Evolutionary conservation across 306 rosid species (phyloP).

Genomic region (Ormosia semicastrata): DNA sequence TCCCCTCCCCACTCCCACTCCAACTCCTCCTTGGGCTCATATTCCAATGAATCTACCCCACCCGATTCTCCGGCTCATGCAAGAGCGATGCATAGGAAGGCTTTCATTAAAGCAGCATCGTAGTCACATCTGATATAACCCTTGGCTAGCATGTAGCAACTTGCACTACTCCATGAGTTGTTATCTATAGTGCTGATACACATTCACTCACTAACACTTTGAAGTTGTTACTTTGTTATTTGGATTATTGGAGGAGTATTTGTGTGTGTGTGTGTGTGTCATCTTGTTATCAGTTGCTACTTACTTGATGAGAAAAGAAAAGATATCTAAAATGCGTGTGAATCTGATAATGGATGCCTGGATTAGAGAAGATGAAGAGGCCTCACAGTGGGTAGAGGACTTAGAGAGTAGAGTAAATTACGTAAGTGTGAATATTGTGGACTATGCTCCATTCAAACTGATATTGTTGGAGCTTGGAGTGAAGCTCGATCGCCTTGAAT

Average conservation of each 20-base stretch:
- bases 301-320: neutral
- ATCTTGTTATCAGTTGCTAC: no score
- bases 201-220: no score
- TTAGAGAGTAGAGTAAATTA: constrained; percentile 14
- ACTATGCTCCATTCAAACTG: constrained; percentile 22
- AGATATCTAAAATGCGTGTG: neutral
- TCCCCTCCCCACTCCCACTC: constrained; percentile 96
- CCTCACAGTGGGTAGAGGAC: constrained; percentile 21
- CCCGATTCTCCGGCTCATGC: constrained; percentile 76
- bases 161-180: no score
- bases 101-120: no score
- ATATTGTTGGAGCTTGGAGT: constrained; percentile 22
- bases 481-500: constrained; percentile 38
- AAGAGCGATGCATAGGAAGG: constrained; percentile 29
- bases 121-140: no score
- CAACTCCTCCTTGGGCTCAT: constrained; percentile 82
- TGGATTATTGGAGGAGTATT: no score
- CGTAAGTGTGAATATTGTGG: neutral
- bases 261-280: no score
- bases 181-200: no score
- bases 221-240: no score
- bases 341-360: constrained; percentile 22
- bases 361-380: constrained; percentile 37
- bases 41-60: constrained; percentile 87
- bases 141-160: no score